These are phyloP conservation scores for Mercurialis annua DNA, from an alignment of 345 rosid species.

Conservation along the genomic window DNA sequence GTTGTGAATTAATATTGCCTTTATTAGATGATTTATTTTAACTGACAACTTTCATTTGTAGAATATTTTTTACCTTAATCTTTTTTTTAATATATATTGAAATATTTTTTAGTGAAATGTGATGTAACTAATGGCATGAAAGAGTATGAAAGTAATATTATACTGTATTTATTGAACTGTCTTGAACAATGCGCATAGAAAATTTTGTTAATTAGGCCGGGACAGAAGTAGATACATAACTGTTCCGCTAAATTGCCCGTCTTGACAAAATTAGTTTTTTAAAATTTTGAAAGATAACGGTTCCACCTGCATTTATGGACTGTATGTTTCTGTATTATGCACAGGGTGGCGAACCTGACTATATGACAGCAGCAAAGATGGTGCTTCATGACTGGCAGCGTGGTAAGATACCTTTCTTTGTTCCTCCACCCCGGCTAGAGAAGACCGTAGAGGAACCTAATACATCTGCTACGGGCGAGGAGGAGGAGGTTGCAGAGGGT, in stretches of 20 bases:
- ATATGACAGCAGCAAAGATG: slow-evolving; percentile 85
- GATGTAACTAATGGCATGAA: too few relatives aligned
- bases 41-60: too few relatives aligned
- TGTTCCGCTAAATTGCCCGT: neutral
- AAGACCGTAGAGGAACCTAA: slow-evolving; percentile 30
- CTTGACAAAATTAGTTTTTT: neutral
- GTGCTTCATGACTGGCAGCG: slow-evolving; percentile 98
- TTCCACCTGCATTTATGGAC: neutral
- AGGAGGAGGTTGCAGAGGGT: slow-evolving; percentile 45
- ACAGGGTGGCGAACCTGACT: slow-evolving; percentile 93
- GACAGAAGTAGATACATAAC: too few relatives aligned
- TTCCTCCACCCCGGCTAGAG: slow-evolving; percentile 62
- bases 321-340: neutral
- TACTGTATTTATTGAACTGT: too few relatives aligned
- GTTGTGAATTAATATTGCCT: too few relatives aligned
- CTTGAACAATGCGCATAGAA: too few relatives aligned
- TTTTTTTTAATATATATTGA: too few relatives aligned
- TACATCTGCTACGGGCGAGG: slow-evolving; percentile 41
- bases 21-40: too few relatives aligned
- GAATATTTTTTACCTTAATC: too few relatives aligned
- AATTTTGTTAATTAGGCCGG: too few relatives aligned
- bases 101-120: too few relatives aligned
- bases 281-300: neutral
- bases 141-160: too few relatives aligned
- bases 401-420: slow-evolving; percentile 85